Evolutionary conservation across 371 early-diverging fungal genomes (phyloP), one percentile per base, ranked within the genome.

Genomic region (Syncephalastrum sp.): DNA sequence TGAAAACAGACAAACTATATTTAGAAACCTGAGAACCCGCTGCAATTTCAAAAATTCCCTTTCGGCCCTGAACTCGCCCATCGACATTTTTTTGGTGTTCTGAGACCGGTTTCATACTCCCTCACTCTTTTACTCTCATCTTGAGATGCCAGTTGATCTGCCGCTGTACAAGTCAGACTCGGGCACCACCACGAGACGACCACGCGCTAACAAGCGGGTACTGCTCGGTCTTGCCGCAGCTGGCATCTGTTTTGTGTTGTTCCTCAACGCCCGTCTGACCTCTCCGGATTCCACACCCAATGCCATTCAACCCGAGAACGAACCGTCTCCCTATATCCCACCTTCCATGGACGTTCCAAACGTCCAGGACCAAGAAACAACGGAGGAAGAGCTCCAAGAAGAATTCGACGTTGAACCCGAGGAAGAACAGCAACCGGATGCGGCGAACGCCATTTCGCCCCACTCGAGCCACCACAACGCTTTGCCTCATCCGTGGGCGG

Each of bases 101-200:
- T 33, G 38, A 33, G 38, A 33, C 38, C 12, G 2, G 38, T 33
- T 33, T 33, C 38, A 33, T 33, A 6, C 38, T 33, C 38, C 38
- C 10, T 33, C 8, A 33, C 12, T 10, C 38, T 33, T 33, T 33
- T 1, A 33, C 38, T 5, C 38, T 33, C 38, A 33, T 33, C 38
- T 33, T 12, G 25, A 23, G 24, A 68, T 68, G 68, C 54, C 60
- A 38, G 53, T 45, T 25, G 63, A 68, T 48, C 47, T 63, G 16
- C 64, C 68, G 15, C 56, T 63, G 51, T 63, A 55, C 25, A 63
- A 63, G 47, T 43, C 61, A 8, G 68, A 68, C 33, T 41, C 60
- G 24, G 29, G 43, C n/a, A 44, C 50, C 29, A 45, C 47, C 7
- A 47, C 57, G 17, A 55, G 59, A 43, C 47, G 61, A 7, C 56